Evolutionary conservation across 805 yeast species (phyloP).

Genomic region (Saturnispora sekii): DNA sequence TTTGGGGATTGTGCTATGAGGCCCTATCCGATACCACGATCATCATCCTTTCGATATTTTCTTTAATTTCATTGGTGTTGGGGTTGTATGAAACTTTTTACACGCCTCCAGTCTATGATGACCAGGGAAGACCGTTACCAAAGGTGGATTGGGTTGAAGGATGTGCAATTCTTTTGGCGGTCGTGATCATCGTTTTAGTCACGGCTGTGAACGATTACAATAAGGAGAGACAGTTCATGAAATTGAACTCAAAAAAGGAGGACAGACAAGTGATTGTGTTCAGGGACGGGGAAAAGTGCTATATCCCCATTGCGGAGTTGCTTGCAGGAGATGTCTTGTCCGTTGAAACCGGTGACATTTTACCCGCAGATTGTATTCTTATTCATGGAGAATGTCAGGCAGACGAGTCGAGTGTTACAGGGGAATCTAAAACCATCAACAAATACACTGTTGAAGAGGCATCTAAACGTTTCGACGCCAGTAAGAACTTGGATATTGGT

Average conservation of each 20-base stretch:
- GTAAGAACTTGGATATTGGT: conserved; percentile 28
- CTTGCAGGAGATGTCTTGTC: conserved; percentile 78
- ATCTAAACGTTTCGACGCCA: conserved; percentile 21
- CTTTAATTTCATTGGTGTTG: conserved; percentile 76
- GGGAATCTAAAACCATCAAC: conserved; percentile 79
- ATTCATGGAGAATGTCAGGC: conserved; percentile 70
- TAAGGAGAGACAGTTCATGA: conserved; percentile 87
- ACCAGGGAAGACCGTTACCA: conserved; percentile 67
- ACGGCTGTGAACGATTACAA: conserved; percentile 96
- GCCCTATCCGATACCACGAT: conserved; percentile 89
- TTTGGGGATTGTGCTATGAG: conserved; percentile 59
- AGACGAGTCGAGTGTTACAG: conserved; percentile 90
- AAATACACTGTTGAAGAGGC: conserved; percentile 49
- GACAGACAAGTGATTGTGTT: conserved; percentile 70
- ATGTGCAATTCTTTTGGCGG: conserved; percentile 91
- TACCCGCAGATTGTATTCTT: conserved; percentile 81
- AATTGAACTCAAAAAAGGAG: conserved; percentile 79
- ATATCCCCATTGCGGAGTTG: conserved; percentile 64
- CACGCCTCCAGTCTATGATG: conserved; percentile 66
- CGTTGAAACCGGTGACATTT: conserved; percentile 87
- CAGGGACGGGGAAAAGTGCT: conserved; percentile 58
- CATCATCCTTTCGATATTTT: conserved; percentile 75
- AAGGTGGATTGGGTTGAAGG: conserved; percentile 98
- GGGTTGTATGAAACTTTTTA: conserved; percentile 92
- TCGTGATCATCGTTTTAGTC: conserved; percentile 80